Base-by-base conservation (phyloP, 306 rosid species). In the Sophora flavescens region DNA sequence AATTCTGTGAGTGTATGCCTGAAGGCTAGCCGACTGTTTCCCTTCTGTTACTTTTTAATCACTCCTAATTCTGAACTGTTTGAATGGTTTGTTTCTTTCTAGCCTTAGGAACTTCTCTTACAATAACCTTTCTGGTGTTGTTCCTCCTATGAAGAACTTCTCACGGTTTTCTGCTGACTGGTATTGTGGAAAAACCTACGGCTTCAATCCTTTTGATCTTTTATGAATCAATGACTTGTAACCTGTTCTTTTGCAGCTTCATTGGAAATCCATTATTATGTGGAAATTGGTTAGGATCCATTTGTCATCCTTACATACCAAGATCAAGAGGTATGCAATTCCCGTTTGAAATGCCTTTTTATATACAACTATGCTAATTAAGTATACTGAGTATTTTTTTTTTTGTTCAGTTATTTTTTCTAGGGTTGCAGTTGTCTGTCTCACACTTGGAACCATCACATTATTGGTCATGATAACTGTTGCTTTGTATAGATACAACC, bases 231-330 rank as follows among this genome's bases (percentile, higher is more conserved):
- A 0, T 70, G 11, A 74, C 26, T 15, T 67, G 3, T 33, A 0
- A 18, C 45, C 8, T 18, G 3, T 10, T 11, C 1, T 57, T 44
- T 66, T 82, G 57, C 91, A 92, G 98, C 86, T 94, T 90, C 77
- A 42, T 89, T 6, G 98, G 96, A 32, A 94, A 94, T 80, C 88
- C 91, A 3, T 68, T 92, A 8, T 68, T 94, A 64, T 94, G 98
- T 79, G 91, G 97, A 4, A 81, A 89, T 78, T 94, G 97, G 97
- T 15, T 84, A 42, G 97, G 97, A 68, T 92, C 96, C 1, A 78
- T 87, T 6, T 94, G 98, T 64, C 69, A 85, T 71, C 89, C 92
- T 11, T 53, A 10, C 32, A 4, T 57, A 5, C 78, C 82, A 10
- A 94, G 82, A 82, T 66, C 98, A 51, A 88, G 83, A 76, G 97